phyloP scores from a whole-genome alignment of 768 basidiomycete genomes.

The Hypsizygus marmoreus region DNA sequence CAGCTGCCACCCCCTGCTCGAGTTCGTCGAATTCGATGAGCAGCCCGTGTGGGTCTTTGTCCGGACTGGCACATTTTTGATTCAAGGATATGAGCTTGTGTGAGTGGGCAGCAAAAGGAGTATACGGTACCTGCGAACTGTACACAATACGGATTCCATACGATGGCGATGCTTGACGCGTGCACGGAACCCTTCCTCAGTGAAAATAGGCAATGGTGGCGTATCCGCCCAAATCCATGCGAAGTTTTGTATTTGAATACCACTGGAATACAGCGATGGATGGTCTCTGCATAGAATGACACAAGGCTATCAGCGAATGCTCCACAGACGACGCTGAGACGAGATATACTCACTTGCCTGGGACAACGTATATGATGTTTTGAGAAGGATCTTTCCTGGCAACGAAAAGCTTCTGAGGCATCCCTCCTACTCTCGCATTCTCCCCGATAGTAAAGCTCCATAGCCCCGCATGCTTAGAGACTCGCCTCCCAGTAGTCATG shows the following conservation, averaged over 20 bases:
- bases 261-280: constrained; percentile 48
- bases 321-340: background rate
- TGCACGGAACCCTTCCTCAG: constrained; percentile 46
- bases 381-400: constrained; percentile 60
- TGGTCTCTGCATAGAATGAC: constrained; percentile 49
- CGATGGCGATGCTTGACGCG: constrained; percentile 71
- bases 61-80: too few species aligned
- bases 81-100: constrained; percentile 16
- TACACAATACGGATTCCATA: constrained; percentile 57
- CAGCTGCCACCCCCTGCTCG: constrained; percentile 70
- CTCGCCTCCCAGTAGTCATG: constrained; percentile 48
- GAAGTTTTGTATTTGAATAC: constrained; percentile 51
- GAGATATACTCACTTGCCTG: constrained; percentile 56
- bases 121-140: constrained; percentile 44
- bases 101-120: background rate
- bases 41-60: constrained; percentile 23
- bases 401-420: constrained; percentile 68
- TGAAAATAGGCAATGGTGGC: constrained; percentile 48
- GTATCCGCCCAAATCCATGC: constrained; percentile 76
- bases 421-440: constrained; percentile 65
- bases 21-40: constrained; percentile 57
- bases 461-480: constrained; percentile 71
- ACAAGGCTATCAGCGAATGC: constrained; percentile 1
- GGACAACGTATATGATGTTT: constrained; percentile 78
- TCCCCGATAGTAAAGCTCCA: constrained; percentile 91